Conservation (phyloP, 169 alveolate species). For the Cryptosporidium sp. region DNA sequence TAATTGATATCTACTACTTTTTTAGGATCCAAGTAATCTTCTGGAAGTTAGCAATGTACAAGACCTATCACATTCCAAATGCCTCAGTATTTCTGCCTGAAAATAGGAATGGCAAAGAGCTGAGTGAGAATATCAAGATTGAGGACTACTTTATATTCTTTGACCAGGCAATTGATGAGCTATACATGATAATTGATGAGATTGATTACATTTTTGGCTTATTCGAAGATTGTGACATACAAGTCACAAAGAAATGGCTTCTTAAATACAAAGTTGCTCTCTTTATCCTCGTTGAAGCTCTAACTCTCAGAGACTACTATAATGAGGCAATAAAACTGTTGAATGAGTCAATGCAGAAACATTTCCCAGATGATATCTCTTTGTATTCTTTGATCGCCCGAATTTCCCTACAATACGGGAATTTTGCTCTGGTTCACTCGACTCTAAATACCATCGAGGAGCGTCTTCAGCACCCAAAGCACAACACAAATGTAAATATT, state of each 20-base stretch:
- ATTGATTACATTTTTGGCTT: constrained; percentile 10
- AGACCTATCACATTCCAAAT: constrained; percentile 31
- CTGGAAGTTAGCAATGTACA: constrained; percentile 56
- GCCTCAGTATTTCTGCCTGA: constrained; percentile 34
- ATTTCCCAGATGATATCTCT: constrained; percentile 43
- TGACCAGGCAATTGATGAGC: constrained; percentile 46
- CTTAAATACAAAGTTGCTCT: constrained; percentile 19
- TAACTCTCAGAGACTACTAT: constrained; percentile 53
- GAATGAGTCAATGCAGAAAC: constrained; percentile 33
- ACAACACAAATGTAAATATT: constrained; percentile 36
- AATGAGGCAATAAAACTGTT: constrained; percentile 14
- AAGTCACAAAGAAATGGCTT: constrained; percentile 11
- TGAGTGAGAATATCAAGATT: constrained; percentile 34
- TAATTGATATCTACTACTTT: constrained; percentile 39
- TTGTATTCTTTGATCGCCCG: constrained; percentile 35
- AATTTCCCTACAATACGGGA: constrained; percentile 47
- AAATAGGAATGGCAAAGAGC: background rate
- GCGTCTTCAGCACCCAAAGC: constrained; percentile 9
- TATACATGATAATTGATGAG: constrained; percentile 38
- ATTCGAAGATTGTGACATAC: background rate
- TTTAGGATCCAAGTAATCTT: constrained; percentile 54
- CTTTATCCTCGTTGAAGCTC: constrained; percentile 22
- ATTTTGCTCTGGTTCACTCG: background rate
- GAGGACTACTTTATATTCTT: constrained; percentile 43
- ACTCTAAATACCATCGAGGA: constrained; percentile 38